Evolutionary conservation across 495 filamentous ascomycete species (phyloP), one percentile per base, ranked within the genome.

Genomic region (Astrothelium subdiscretum): DNA sequence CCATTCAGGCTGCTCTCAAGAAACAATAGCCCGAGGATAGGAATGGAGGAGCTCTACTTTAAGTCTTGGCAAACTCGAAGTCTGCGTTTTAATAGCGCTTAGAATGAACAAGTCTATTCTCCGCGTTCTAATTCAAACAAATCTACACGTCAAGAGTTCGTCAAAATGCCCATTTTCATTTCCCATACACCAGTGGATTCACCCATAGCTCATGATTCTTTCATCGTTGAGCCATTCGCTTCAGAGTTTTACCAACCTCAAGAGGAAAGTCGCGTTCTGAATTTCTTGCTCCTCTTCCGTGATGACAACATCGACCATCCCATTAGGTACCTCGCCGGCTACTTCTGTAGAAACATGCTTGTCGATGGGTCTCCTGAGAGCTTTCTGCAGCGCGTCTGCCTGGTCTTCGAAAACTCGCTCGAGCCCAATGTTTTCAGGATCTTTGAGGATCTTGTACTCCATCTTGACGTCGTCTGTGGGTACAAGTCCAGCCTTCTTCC

Each of bases 221-320:
- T 3, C 29, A 59, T 29, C 31, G 43, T 20, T 11, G 13, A 32
- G 2, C 24, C n/a, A 26, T n/a, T 29, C 15, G 12, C 60, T 60
- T 57, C 29, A 92, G 61, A 96, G 75, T 77, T 85, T 91, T 61
- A 95, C 73, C 65, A 97, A 71, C 67, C 90, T 84, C 73, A 97
- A 72, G 77, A 94, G 77, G 76, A 96, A 91, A 8, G 84, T 90
- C 0, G 90, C 89, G 68, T 88, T 90, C 69, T 90, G 88, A 58
- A 96, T 83, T 76, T 96, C 91, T 66, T 92, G 87, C 73, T 95
- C 87, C 72, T 96, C 92, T 71, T 95, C 82, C 60, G 83, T 77
- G 66, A 96, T 90, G 58, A 91, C 75, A 22, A 76, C 79, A 43
- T 83, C 83, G 58, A 80, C 77, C 59, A 79, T 76, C 13, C 77